Base-by-base conservation (phyloP, 2,329 filamentous ascomycete genomes). In the Aspergillus sojae region DNA sequence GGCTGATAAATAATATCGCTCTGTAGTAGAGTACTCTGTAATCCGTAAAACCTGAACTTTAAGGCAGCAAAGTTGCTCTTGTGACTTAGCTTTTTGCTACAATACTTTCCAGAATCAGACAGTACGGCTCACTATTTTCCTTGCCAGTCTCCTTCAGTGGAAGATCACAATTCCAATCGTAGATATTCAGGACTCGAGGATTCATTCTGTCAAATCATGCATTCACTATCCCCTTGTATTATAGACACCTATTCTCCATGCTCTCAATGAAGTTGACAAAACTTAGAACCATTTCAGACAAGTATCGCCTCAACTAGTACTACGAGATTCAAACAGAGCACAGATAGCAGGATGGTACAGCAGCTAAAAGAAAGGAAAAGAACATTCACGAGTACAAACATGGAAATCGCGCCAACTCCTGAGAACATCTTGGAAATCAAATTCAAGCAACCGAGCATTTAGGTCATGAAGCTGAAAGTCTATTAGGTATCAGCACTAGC, bases 401-500 rank as follows among this genome's bases (percentile, higher is more conserved):
- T 21, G 16, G 14, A 39, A 53, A 28, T 28, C 57, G 19, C 36
- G 45, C 43, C 57, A 58, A 58, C 21, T 34, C 19, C 26, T 19
- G 16, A 16, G 16, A n/a, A 12, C 48, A 36, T n/a, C 23, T 30
- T 48, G n/a, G 36, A 67, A 62, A 59, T 53, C 57, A 57, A 55
- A 62, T 55, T 50, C 57, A 62, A 61, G 36, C 50, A 64, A 57
- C 54, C 41, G 57, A 61, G 63, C 66, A 68, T 65, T 70, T 65
- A 68, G 61, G 57, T 67, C 66, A 64, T 71, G 60, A 67, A 69
- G 63, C 66, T 65, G 58, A 68, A 67, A 66, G 64, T 74, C 72
- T 74, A 74, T 74, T 67, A 69, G 68, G 71, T 72, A 74, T 73
- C 67, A 64, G 62, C 68, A 70, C 62, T 67, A 70, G 68, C 62